phyloP scores from a whole-genome alignment of 1,139 yeast genomes.

The Entelexis sorbosivorans region DNA sequence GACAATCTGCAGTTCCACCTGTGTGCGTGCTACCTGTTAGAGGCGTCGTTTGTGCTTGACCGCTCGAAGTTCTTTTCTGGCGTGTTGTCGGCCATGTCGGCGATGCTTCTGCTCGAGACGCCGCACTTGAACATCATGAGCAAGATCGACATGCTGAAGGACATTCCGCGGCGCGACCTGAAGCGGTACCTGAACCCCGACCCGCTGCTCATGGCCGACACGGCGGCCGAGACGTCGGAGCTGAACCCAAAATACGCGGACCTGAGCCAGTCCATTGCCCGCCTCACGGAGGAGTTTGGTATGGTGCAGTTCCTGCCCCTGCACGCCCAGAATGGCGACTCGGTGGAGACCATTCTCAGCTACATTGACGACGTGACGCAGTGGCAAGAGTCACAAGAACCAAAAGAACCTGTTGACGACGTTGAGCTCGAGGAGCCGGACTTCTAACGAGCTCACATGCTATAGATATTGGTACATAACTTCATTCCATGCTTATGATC shows the following conservation, averaged over 20 bases:
- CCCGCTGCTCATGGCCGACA: slow-evolving; percentile 53
- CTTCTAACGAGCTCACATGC: slow-evolving; percentile 6
- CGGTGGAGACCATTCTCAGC: slow-evolving; percentile 73
- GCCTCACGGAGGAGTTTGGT: slow-evolving; percentile 81
- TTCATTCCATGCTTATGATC: background rate
- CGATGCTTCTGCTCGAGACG: slow-evolving; percentile 86
- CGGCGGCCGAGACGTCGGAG: slow-evolving; percentile 32
- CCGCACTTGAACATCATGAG: slow-evolving; percentile 89
- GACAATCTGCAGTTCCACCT: slow-evolving; percentile 68
- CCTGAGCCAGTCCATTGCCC: slow-evolving; percentile 73
- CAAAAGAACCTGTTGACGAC: slow-evolving; percentile 77
- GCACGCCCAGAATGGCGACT: slow-evolving; percentile 69
- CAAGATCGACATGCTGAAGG: slow-evolving; percentile 71
- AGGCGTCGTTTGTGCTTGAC: slow-evolving; percentile 89
- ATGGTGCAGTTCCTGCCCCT: slow-evolving; percentile 95
- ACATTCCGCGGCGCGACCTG: slow-evolving; percentile 56
- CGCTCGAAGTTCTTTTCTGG: slow-evolving; percentile 88
- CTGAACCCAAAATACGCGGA: slow-evolving; percentile 66
- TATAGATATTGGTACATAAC: no score
- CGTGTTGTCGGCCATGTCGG: slow-evolving; percentile 93
- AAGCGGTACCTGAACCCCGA: slow-evolving; percentile 87
- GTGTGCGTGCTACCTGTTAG: slow-evolving; percentile 85
- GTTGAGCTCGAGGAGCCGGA: slow-evolving; percentile 16
- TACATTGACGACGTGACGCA: slow-evolving; percentile 95
- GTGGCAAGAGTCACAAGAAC: slow-evolving; percentile 95